Percentiles rank a stretch among this genome's conserved stretches.
Conservation (phyloP, 1,139 yeast genomes). For the Candida sp. region DNA sequence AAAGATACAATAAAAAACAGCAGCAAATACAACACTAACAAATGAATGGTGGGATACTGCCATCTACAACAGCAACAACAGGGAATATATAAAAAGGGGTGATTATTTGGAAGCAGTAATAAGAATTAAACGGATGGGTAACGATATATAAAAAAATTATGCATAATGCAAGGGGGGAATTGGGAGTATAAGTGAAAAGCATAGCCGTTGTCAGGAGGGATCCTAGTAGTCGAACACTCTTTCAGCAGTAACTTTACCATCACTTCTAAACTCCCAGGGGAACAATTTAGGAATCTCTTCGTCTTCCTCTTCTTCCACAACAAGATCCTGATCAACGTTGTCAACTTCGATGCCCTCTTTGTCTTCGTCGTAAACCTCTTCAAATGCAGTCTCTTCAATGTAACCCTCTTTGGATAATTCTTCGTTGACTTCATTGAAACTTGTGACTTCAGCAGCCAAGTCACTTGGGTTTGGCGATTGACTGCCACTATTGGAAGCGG, state of each 20-base stretch:
- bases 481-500: not conserved
- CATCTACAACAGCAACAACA: not conserved
- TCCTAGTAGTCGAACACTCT: constrained; percentile 27
- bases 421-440: constrained; percentile 15
- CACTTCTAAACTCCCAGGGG: constrained; percentile 42
- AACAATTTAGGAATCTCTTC: constrained; percentile 27
- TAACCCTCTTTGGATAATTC: constrained; percentile 16
- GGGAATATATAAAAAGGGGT: not conserved
- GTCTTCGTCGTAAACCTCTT: constrained; percentile 18
- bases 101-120: not conserved
- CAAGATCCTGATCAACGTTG: constrained; percentile 5
- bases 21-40: not conserved
- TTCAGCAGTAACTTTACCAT: constrained; percentile 22
- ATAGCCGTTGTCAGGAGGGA: no score
- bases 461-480: constrained; percentile 5
- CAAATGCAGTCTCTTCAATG: constrained; percentile 16
- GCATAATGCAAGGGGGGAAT: not conserved
- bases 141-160: constrained; percentile 1
- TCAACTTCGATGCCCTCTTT: constrained; percentile 14
- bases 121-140: not conserved
- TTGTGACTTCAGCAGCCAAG: constrained; percentile 9
- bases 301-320: constrained; percentile 10
- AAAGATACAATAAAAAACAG: not conserved
- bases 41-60: not conserved
- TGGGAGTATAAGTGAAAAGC: not conserved